These are phyloP conservation scores for Tolypocladium cylindrosporum DNA, from an alignment of 2,329 filamentous ascomycete species.

Conservation along the genomic window DNA sequence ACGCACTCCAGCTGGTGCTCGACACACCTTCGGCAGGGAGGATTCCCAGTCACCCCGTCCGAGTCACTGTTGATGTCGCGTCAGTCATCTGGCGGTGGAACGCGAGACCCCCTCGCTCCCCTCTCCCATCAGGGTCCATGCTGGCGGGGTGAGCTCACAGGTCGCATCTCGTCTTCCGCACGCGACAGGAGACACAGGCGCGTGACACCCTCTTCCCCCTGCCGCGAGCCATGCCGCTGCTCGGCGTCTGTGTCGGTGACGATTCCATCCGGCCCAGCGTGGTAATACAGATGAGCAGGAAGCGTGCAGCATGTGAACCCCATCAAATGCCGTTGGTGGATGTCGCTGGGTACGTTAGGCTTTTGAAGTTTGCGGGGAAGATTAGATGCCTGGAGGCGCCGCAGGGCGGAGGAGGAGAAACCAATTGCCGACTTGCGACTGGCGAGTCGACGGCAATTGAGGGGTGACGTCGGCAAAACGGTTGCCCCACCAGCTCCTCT, in stretches of 20 bases:
- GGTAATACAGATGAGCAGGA: not conserved
- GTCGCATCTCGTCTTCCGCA: conserved; percentile 21
- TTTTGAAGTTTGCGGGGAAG: conserved; percentile 1
- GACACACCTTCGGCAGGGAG: conserved; percentile 27
- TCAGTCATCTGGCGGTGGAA: not conserved
- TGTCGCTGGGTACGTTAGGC: conserved; percentile 1
- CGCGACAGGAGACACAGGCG: conserved; percentile 20
- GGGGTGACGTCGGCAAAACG: not conserved
- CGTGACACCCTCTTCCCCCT: conserved; percentile 19
- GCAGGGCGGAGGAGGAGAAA: not conserved
- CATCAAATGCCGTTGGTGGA: not conserved
- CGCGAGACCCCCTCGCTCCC: not conserved
- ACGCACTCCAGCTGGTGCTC: conserved; percentile 27
- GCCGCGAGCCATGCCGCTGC: conserved; percentile 5
- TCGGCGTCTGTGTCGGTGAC: conserved; percentile 9
- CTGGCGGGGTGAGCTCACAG: conserved; percentile 12
- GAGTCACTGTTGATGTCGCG: conserved; percentile 13
- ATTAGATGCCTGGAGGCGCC: too few relatives aligned
- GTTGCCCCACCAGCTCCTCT: not conserved
- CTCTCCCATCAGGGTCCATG: not conserved
- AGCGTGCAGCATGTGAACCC: not conserved
- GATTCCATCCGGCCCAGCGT: conserved; percentile 2
- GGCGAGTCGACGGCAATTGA: not conserved
- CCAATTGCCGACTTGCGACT: not conserved
- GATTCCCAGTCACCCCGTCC: conserved; percentile 22